These are phyloP conservation scores for Parastagonospora nodorum DNA, from an alignment of 2,329 filamentous ascomycete species.

Conservation along the genomic window DNA sequence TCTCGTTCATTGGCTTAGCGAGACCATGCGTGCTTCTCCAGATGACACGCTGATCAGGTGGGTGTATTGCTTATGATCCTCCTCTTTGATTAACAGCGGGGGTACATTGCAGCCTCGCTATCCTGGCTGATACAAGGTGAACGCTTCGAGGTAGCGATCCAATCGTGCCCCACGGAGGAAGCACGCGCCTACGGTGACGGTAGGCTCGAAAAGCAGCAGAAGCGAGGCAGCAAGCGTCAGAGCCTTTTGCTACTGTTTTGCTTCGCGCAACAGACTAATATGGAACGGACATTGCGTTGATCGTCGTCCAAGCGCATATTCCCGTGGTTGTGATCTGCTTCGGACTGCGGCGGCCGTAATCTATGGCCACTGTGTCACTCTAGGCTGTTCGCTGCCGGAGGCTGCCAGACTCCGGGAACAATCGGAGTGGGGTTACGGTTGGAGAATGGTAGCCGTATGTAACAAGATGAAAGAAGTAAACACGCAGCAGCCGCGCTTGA, in stretches of 20 bases:
- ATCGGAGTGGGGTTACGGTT: conserved; percentile 3
- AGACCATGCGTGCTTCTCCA: not conserved
- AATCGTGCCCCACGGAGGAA: conserved; percentile 9
- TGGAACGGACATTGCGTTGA: not conserved
- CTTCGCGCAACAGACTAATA: not conserved
- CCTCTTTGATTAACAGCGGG: conserved; percentile 1
- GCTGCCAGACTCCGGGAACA: conserved; percentile 1
- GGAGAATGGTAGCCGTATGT: conserved; percentile 2
- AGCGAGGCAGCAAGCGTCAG: not conserved
- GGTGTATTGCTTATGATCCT: conserved; percentile 12
- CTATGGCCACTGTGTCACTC: not conserved
- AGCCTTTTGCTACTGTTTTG: not conserved
- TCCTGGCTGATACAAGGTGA: not conserved
- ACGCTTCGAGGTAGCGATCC: conserved; percentile 4
- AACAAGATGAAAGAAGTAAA: conserved; percentile 19
- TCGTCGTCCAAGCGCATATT: not conserved
- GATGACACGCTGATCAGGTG: conserved; percentile 12
- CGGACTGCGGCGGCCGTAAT: not conserved
- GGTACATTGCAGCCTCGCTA: not conserved
- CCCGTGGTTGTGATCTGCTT: not conserved
- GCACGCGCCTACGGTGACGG: conserved; percentile 8
- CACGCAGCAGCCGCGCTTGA: conserved; percentile 8
- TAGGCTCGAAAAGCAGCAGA: not conserved
- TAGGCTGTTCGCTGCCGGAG: not conserved
- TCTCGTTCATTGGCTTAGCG: not conserved